Base-by-base conservation (phyloP, 2,329 filamentous ascomycete genomes). In the Xylariaceae sp. region DNA sequence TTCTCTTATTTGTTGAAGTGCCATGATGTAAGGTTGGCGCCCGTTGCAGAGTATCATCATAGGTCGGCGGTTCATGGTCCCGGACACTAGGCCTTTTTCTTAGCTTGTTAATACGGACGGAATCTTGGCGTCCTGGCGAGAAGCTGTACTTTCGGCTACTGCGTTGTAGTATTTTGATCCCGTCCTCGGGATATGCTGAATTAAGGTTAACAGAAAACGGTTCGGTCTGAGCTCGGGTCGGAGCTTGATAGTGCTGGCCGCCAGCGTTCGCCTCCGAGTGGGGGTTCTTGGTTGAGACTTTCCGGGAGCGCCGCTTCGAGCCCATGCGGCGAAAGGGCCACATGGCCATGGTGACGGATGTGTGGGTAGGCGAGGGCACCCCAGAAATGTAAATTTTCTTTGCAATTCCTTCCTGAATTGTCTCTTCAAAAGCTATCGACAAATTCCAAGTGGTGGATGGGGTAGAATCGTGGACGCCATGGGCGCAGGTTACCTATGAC, bases 301-400 rank as follows among this genome's bases (percentile, higher is more conserved):
- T 74, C 57, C 74, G 73, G 60, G 76, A 71, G 67, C 78, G 76
- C 72, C 77, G 83, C 72, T 85, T 85, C 72, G 84, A 85, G 73
- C 81, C 85, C 73, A 80, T 86, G 67, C 86, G 84, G 72, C 85
- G 80, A 72, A 95, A 95, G 58, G 86, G 88, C 90, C 89, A 95
- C 72, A 91, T 76, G 69, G 86, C 83, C 88, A 92, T 92, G 54
- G 59, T 70, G 60, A 50, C 55, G 42, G 37, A 44, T 50, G 39
- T 55, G 51, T 19, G 12, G 40, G 49, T 50, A 52, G 39, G 30
- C 54, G 34, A 45, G 45, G 50, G 42, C 19, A 37, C 42, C 47
- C 54, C 55, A 49, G 56, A 49, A 55, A 60, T 48, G 47, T 58
- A 45, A 55, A 60, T 54, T 53, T 55, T 58, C 58, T 59, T 54